A percentile compares a stretch with the other conserved stretches of the same genome.
These are phyloP conservation scores for Eurotiales sp. DNA, from an alignment of 2,329 filamentous ascomycete genomes.

Conservation along the genomic window DNA sequence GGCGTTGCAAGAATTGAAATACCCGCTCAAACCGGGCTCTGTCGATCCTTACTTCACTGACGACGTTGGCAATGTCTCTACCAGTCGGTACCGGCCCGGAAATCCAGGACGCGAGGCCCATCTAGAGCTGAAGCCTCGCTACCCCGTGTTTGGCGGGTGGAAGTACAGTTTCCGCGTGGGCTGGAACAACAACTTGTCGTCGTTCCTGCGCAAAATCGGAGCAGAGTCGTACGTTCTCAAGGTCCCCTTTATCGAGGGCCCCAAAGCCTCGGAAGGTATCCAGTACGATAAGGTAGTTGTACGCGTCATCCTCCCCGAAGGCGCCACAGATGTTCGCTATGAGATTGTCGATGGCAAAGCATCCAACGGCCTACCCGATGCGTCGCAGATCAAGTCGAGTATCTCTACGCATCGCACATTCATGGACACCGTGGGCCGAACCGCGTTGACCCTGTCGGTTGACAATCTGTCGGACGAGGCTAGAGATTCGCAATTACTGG, in stretches of 20 bases:
- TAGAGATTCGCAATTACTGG: slow-evolving; percentile 74
- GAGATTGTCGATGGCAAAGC: slow-evolving; percentile 72
- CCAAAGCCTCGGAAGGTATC: slow-evolving; percentile 77
- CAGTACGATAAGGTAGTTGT: slow-evolving; percentile 79
- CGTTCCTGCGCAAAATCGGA: slow-evolving; percentile 63
- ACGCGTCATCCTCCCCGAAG: slow-evolving; percentile 84
- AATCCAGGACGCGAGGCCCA: slow-evolving; percentile 71
- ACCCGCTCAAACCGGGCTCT: slow-evolving; percentile 75
- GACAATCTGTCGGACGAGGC: slow-evolving; percentile 88
- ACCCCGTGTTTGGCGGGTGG: slow-evolving; percentile 96
- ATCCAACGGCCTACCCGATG: slow-evolving; percentile 65
- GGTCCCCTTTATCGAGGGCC: slow-evolving; percentile 89
- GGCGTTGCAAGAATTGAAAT: slow-evolving; percentile 76
- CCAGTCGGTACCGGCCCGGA: slow-evolving; percentile 71
- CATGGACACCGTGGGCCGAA: slow-evolving; percentile 88
- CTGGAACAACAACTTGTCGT: slow-evolving; percentile 83
- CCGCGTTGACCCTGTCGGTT: slow-evolving; percentile 73
- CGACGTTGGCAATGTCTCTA: slow-evolving; percentile 94
- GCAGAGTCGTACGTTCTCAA: slow-evolving; percentile 77
- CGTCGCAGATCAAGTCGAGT: slow-evolving; percentile 49
- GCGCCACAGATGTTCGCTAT: slow-evolving; percentile 58
- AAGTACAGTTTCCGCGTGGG: slow-evolving; percentile 96
- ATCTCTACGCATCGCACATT: slow-evolving; percentile 75
- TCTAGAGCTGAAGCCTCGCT: slow-evolving; percentile 87
- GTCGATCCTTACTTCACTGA: slow-evolving; percentile 92